Base-by-base conservation (phyloP, 2,329 filamentous ascomycete genomes). In the Stemphylium beticola region DNA sequence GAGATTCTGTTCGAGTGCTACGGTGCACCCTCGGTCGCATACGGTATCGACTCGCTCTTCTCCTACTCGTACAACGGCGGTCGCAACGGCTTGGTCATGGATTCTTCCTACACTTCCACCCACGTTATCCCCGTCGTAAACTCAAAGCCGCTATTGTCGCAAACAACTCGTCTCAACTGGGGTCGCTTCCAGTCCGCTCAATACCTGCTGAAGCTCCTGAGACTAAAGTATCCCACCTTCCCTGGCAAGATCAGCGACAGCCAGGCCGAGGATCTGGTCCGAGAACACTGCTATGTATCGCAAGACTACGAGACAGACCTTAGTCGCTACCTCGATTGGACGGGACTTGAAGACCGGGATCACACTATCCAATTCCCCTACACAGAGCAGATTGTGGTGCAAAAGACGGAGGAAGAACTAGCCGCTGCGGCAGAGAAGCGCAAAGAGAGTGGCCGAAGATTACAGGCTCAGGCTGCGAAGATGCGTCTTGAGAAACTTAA, bases 1-100 rank as follows among this genome's bases (percentile, higher is more conserved):
- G 95, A 99, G 72, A 93, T 98, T 50, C 81, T 99, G 10, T 99
- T 98, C 74, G 95, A 99, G 76, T 96, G 92, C 77, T 99, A 99
- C 75, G 86, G 87, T 55, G 93, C 91, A 10, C 93, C 95, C 0
- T 93, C 91, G 1, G 83, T 97, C 22, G 90, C 93, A 15, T 97
- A 95, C 76, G 95, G 95, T 46, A 93, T 99, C 77, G 95, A 99
- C 76, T 96, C 93, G 10, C 85, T 99, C 29, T 99, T 99, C 79
- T 96, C 93, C 17, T 99, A 96, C 79, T 84, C 88, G 58, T 90
- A 96, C 79, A 99, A 99, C 74, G 86, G 90, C 57, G 95, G 95
- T 59, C 87, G 83, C 45, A 93, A 91, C 22, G 95, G 95, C 6
- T 81, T 99, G 18, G 90, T 99, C 33, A 85, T 98, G 29, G 96